Percentiles rank a stretch among this genome's conserved stretches.
Evolutionary conservation across 441 rosid genomes (phyloP).

Genomic region (Populus tomentosa): DNA sequence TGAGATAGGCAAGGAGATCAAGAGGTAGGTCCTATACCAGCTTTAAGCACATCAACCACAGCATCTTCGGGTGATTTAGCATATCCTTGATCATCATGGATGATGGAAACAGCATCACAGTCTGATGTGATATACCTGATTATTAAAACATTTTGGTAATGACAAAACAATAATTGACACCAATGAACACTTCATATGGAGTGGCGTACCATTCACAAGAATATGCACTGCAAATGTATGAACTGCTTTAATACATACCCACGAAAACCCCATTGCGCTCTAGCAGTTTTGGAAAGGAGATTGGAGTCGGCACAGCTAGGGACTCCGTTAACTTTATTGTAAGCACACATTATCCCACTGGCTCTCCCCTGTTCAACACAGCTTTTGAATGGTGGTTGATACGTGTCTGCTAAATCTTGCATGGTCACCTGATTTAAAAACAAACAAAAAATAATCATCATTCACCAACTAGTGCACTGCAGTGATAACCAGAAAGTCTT

Average conservation of each 20-base stretch:
- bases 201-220: background rate
- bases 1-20: background rate
- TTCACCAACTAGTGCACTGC: background rate
- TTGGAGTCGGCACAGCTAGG: constrained; percentile 86
- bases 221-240: background rate
- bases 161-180: background rate
- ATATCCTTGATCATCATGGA: constrained; percentile 53
- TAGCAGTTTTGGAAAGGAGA: constrained; percentile 54
- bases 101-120: constrained; percentile 77
- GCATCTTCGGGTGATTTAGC: constrained; percentile 78
- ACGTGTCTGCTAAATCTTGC: constrained; percentile 92
- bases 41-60: constrained; percentile 66
- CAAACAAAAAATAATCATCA: background rate
- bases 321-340: constrained; percentile 83
- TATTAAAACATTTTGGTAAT: background rate
- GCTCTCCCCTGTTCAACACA: constrained; percentile 80
- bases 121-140: constrained; percentile 76
- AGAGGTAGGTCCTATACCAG: constrained; percentile 18
- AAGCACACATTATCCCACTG: constrained; percentile 93
- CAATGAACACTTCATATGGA: background rate
- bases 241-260: constrained; percentile 42
- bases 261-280: constrained; percentile 67
- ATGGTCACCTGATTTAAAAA: constrained; percentile 45
- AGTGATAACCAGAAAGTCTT: background rate
- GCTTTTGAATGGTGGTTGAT: constrained; percentile 71